Percentiles rank a stretch among this genome's conserved stretches.
phyloP scores from a whole-genome alignment of 257 asterid species.

The Cinchona pubescens region DNA sequence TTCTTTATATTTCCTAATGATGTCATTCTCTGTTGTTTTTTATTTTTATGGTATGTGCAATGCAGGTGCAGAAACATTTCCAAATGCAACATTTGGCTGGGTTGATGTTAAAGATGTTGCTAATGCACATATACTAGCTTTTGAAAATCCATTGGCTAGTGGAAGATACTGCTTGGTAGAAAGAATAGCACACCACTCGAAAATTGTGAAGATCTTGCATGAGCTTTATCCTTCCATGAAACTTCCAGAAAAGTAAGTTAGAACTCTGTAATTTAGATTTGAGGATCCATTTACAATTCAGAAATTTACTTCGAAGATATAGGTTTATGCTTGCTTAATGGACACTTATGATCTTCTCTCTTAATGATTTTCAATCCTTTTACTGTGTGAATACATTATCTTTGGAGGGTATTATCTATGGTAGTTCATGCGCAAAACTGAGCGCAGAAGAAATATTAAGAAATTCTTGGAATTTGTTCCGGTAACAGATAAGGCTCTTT shows the following conservation, averaged over 20 bases:
- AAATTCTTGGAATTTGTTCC: background rate
- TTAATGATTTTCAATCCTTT: background rate
- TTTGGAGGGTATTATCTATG: background rate
- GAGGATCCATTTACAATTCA: background rate
- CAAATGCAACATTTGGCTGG: constrained; percentile 16
- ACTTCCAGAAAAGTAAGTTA: constrained; percentile 34
- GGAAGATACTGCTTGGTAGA: constrained; percentile 33
- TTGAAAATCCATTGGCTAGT: constrained; percentile 25
- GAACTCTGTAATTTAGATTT: background rate
- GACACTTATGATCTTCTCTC: background rate
- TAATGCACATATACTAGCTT: constrained; percentile 29
- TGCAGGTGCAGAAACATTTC: constrained; percentile 64
- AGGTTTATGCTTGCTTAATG: background rate
- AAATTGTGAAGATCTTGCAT: constrained; percentile 21
- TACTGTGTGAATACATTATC: background rate
- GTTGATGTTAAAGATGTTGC: constrained; percentile 39
- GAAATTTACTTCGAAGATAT: background rate
- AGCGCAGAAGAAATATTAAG: background rate
- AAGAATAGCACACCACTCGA: constrained; percentile 17
- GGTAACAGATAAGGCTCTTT: too few species aligned
- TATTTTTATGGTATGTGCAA: background rate
- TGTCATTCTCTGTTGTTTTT: background rate
- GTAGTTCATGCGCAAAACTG: background rate
- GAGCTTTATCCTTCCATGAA: constrained; percentile 23
- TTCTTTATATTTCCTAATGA: background rate